phyloP scores from a whole-genome alignment of 495 filamentous ascomycete genomes.

The Penicillium canariense region DNA sequence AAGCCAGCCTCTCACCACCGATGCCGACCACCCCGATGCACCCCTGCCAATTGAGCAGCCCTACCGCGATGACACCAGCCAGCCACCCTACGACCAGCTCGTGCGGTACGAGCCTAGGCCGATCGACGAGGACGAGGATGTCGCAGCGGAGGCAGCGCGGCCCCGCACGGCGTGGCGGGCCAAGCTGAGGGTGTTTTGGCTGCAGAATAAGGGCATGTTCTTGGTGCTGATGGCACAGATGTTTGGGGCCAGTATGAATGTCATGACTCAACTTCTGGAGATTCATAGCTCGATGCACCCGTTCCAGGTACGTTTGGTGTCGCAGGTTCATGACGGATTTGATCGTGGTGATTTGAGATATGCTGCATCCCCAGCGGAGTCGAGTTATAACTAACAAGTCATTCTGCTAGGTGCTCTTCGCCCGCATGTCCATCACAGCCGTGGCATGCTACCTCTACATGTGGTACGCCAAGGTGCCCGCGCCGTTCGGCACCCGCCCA shows the following conservation, averaged over 20 bases:
- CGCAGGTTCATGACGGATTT: too few relatives aligned
- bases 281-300: conserved; percentile 74
- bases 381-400: conserved; percentile 5
- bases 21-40: conserved; percentile 23
- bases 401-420: conserved; percentile 71
- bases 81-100: conserved; percentile 3
- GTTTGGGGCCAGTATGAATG: conserved; percentile 87
- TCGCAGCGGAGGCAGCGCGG: conserved; percentile 3
- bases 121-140: conserved; percentile 11
- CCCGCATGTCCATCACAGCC: conserved; percentile 75
- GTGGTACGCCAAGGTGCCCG: conserved; percentile 62
- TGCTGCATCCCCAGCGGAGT: neutral
- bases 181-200: conserved; percentile 34
- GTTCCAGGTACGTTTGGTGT: conserved; percentile 63
- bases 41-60: conserved; percentile 14
- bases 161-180: conserved; percentile 30
- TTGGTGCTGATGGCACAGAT: conserved; percentile 75
- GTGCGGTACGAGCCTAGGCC: conserved; percentile 23
- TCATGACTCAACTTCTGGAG: conserved; percentile 76
- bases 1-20: too few relatives aligned
- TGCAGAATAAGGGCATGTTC: conserved; percentile 68
- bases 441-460: conserved; percentile 69
- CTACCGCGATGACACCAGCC: conserved; percentile 14
- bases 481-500: conserved; percentile 67
- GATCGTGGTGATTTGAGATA: too few relatives aligned